Conservation (phyloP, 2,329 filamentous ascomycete genomes). For the Onygenales sp. region DNA sequence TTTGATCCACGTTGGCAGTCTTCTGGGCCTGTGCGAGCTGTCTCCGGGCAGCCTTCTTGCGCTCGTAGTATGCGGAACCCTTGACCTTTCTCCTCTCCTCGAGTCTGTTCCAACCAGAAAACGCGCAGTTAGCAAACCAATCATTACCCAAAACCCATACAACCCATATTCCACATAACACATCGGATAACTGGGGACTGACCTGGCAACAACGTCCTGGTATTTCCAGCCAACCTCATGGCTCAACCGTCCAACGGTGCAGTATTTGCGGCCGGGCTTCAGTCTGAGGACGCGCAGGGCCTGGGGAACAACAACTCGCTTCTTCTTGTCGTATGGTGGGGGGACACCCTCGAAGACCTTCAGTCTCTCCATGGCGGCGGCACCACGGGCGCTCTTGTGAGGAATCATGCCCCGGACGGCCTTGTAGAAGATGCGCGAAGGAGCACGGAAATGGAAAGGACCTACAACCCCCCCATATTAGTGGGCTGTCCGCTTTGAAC, state of each 20-base stretch:
- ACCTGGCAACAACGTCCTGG: conserved; percentile 98
- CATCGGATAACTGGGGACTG: conserved; percentile 37
- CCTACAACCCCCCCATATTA: conserved; percentile 40
- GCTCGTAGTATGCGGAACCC: conserved; percentile 98
- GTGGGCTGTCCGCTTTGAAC: background rate
- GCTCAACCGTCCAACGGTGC: conserved; percentile 93
- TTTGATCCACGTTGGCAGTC: conserved; percentile 75
- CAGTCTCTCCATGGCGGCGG: conserved; percentile 91
- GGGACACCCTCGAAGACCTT: conserved; percentile 99
- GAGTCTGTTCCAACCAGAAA: conserved; percentile 53
- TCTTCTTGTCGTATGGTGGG: conserved; percentile 98
- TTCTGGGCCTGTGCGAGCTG: conserved; percentile 89
- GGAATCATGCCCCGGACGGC: conserved; percentile 99
- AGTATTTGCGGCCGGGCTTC: conserved; percentile 99
- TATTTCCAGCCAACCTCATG: conserved; percentile 99
- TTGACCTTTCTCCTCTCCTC: conserved; percentile 99
- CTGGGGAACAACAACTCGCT: conserved; percentile 98
- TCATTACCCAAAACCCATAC: background rate
- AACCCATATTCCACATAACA: background rate
- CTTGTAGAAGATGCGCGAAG: conserved; percentile 99
- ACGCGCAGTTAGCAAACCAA: conserved; percentile 3
- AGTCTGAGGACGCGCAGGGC: conserved; percentile 91
- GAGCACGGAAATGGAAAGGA: conserved; percentile 99
- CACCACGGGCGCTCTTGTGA: conserved; percentile 98
- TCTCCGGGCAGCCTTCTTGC: conserved; percentile 94